Conservation (phyloP, 306 rosid species). For the Sesbania bispinosa region DNA sequence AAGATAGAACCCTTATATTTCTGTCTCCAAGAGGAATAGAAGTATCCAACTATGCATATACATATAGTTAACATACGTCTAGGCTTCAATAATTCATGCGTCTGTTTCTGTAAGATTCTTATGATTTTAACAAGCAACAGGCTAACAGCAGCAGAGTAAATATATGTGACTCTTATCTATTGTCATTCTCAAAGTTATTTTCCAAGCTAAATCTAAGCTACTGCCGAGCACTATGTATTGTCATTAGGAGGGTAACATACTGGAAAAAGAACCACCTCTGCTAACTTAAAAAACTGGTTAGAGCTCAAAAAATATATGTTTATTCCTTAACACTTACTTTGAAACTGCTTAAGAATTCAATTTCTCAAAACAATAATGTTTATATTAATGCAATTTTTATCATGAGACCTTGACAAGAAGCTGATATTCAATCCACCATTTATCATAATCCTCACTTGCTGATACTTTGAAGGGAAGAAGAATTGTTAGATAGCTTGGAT, state of each 20-base stretch:
- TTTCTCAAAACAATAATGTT: slow-evolving; percentile 22
- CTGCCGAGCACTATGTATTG: not conserved
- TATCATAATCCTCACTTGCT: slow-evolving; percentile 26
- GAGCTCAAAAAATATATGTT: not conserved
- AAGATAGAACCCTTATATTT: not conserved
- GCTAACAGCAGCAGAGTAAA: slow-evolving; percentile 11
- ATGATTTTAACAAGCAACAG: not conserved
- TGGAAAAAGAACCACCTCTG: not conserved
- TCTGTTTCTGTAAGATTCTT: not conserved
- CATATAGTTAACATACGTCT: not conserved
- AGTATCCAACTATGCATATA: not conserved
- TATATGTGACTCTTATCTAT: not conserved
- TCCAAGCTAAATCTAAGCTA: not conserved
- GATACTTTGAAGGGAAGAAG: not conserved
- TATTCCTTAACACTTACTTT: slow-evolving; percentile 3
- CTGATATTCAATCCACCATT: slow-evolving; percentile 19
- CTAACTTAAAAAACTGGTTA: slow-evolving; percentile 11
- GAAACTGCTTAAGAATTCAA: slow-evolving; percentile 14
- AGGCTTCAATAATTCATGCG: not conserved
- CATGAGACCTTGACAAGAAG: slow-evolving; percentile 1
- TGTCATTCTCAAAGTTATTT: not conserved
- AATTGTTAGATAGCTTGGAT: slow-evolving; percentile 9
- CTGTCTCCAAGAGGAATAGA: not conserved
- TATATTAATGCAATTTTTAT: slow-evolving; percentile 10
- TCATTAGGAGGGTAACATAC: not conserved